Conservation (phyloP, 495 filamentous ascomycete species). For the Astrothelium subdiscretum region DNA sequence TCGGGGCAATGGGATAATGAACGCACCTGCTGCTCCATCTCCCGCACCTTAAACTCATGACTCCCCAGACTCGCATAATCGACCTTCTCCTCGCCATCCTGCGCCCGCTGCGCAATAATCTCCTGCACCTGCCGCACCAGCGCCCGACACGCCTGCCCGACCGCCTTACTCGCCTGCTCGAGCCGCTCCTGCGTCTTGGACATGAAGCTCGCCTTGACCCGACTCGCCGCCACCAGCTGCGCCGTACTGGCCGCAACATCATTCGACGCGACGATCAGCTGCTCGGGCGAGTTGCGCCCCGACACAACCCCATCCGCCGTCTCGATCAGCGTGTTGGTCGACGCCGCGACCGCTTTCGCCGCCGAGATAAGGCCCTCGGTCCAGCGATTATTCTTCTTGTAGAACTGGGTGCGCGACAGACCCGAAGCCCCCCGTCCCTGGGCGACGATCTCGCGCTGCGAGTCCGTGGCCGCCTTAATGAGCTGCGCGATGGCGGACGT, state of each 20-base stretch:
- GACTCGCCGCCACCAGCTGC: slow-evolving; percentile 86
- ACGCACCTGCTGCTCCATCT: slow-evolving; percentile 99
- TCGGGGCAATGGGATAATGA: too few relatives aligned
- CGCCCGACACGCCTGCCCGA: slow-evolving; percentile 74
- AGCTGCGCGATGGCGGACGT: slow-evolving; percentile 93
- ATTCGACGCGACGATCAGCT: slow-evolving; percentile 94
- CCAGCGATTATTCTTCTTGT: slow-evolving; percentile 99
- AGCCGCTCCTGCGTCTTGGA: slow-evolving; percentile 87
- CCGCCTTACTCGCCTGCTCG: slow-evolving; percentile 85
- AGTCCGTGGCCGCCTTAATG: slow-evolving; percentile 89
- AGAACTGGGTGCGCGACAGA: slow-evolving; percentile 86
- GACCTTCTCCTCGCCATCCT: slow-evolving; percentile 65
- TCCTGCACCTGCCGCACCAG: slow-evolving; percentile 87
- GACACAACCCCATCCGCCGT: slow-evolving; percentile 93
- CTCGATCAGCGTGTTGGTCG: slow-evolving; percentile 92
- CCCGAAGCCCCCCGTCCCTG: slow-evolving; percentile 63
- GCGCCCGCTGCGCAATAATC: slow-evolving; percentile 78
- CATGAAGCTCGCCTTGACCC: slow-evolving; percentile 97
- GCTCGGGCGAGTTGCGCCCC: slow-evolving; percentile 82
- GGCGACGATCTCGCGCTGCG: slow-evolving; percentile 95
- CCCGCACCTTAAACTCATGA: slow-evolving; percentile 94
- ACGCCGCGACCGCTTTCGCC: slow-evolving; percentile 84
- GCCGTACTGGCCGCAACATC: slow-evolving; percentile 92
- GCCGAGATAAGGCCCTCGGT: slow-evolving; percentile 95
- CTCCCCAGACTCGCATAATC: slow-evolving; percentile 79